phyloP scores from a whole-genome alignment of 176 grass and related monocot species.

The Bolboschoenus planiculmis region DNA sequence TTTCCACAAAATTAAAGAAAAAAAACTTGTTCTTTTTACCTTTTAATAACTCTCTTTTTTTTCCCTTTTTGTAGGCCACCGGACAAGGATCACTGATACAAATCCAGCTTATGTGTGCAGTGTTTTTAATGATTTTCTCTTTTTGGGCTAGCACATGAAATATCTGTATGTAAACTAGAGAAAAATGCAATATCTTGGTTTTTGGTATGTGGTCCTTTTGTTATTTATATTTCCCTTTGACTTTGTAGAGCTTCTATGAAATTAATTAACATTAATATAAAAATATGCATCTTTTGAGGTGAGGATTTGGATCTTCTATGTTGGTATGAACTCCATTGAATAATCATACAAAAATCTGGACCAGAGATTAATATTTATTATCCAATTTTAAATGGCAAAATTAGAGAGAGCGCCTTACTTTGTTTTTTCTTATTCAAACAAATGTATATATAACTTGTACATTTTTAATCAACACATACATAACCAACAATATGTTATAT shows the following conservation, averaged over 20 bases:
- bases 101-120: not conserved
- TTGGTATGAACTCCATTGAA: not conserved
- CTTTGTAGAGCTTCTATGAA: not conserved
- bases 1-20: too few relatives aligned
- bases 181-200: not conserved
- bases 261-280: too few relatives aligned
- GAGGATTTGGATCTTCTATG: not conserved
- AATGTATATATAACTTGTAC: too few relatives aligned
- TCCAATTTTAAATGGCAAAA: too few relatives aligned
- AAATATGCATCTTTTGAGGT: not conserved
- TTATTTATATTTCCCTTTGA: not conserved
- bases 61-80: constrained; percentile 1
- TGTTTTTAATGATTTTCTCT: constrained; percentile 7
- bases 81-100: constrained; percentile 4
- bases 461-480: too few relatives aligned
- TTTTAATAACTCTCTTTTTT: too few relatives aligned
- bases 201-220: not conserved
- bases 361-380: too few relatives aligned
- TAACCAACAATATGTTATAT: too few relatives aligned
- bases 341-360: not conserved
- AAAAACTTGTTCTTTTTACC: too few relatives aligned
- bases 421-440: too few relatives aligned
- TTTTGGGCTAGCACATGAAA: too few relatives aligned
- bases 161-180: constrained; percentile 17
- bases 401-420: too few relatives aligned